Base-by-base conservation (phyloP, 2,329 filamentous ascomycete genomes). In the Cadophora malorum region DNA sequence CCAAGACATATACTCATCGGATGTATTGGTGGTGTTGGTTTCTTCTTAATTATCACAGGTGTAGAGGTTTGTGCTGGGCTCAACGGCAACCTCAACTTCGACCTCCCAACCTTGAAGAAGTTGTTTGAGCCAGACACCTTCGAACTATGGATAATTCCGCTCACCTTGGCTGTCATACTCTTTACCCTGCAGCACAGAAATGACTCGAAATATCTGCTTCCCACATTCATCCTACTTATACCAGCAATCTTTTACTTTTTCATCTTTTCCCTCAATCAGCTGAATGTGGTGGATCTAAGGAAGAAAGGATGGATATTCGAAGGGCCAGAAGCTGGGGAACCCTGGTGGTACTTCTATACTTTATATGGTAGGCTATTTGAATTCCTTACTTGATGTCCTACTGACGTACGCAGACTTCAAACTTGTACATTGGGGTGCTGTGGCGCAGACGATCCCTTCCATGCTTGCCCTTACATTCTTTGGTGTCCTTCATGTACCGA, bases 391-490 rank as follows among this genome's bases (percentile, higher is more conserved):
- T 6, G 23, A 9, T 33, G 47, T 69, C 52, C 38, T 49, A 58
- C 65, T 73, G 21, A 72, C 45, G 52, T 53, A 35, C 23, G 23
- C 23, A 96, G 92, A 96, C 76, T 93, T 97, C 75, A 84, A 90
- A 60, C 84, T 90, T 28, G 91, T 98, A 3, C 87, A 94, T 73
- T 97, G 93, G 91, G 85, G 86, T 55, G 96, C 95, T 2, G 86
- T 99, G 60, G 81, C 85, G n/a, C 90, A 94, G 75, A 94, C 91
- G 0, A 85, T 97, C 35, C 96, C 96, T 0, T 94, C 96, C 35
- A 98, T 99, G 92, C 89, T 99, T 75, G 96, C 96, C 0, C 82
- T 99, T 69, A 98, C 96, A 0, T 99, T 99, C 82, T 99, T 99
- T 75, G 96, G 96, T 63, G 91, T 99, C 66, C 86, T 99, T 2